Base-by-base conservation (phyloP, 2,329 filamentous ascomycete species). In the Diaporthe sp. region DNA sequence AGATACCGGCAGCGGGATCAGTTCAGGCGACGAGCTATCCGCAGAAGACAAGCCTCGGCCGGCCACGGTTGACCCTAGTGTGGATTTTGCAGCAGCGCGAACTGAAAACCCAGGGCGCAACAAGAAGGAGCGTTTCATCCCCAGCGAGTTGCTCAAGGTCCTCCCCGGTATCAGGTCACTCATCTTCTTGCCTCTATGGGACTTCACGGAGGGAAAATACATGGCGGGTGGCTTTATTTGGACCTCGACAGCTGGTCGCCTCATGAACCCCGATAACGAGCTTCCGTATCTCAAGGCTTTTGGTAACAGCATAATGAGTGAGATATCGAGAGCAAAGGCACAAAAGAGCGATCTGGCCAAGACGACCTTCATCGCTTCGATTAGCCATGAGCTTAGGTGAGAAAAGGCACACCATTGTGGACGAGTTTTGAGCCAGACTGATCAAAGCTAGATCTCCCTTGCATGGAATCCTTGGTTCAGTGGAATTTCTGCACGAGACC, bases 401-500 rank as follows among this genome's bases (percentile, higher is more conserved):
- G 33, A 33, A 47, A 17, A 17, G 19, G 19, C 35, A 15, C 35
- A 15, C 10, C 35, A 17, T 28, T 47, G 17, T 4, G 4, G n/a
- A 28, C 10, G 64, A 30, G 4, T 22, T 30, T 28, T 22, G 25
- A 55, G 19, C 35, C 33, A 57, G 17, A 22, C 72, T 74, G 17
- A 74, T 54, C 3, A 45, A 8, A 30, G 8, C 8, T 13, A 84
- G 89, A 22, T 89, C 86, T 3, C 89, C 89, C 2, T 81, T 91
- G 0, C 89, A 91, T 75, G 89, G 89, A 2, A 89, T 91, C 35
- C 81, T 91, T 1, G 88, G 87, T 0, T 89, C 82, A 77, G 85
- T 85, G 7, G 87, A 89, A 74, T 82, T 89, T 50, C 79, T 90
- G 0, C 84, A 85, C 19, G 87, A 88, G 17, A 86, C 84, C 0